Percentiles rank a stretch among this genome's conserved stretches.
These are phyloP conservation scores for Phytophthora pisi DNA, from an alignment of 352 stramenopile genomes.

Conservation along the genomic window DNA sequence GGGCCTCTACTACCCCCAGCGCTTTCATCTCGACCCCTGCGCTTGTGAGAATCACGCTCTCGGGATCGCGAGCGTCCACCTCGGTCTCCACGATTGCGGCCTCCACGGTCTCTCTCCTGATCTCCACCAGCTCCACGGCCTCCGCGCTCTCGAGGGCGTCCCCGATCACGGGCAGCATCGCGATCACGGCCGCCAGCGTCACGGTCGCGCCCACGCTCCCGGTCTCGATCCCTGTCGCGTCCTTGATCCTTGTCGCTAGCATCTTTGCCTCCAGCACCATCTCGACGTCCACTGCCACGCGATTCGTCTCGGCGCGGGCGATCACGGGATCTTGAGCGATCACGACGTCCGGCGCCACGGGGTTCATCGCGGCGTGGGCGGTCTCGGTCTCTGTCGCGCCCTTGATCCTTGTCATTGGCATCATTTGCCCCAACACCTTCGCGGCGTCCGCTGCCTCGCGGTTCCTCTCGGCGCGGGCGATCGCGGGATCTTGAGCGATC, in stretches of 20 bases:
- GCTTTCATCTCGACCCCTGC: conserved; percentile 61
- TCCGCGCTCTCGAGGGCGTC: conserved; percentile 44
- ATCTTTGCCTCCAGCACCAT: conserved; percentile 12
- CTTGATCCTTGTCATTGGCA: conserved; percentile 29
- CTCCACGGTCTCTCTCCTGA: conserved; percentile 36
- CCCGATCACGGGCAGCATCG: conserved; percentile 6
- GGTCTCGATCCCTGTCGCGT: conserved; percentile 2
- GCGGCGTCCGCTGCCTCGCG: conserved; percentile 26
- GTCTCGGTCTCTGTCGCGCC: conserved; percentile 23
- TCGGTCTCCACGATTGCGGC: conserved; percentile 39
- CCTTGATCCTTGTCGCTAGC: conserved; percentile 9
- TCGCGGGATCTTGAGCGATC: conserved; percentile 67
- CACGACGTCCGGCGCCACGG: too few species aligned
- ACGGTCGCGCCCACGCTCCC: background rate
- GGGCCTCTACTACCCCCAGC: conserved; percentile 32
- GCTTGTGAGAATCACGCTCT: conserved; percentile 73
- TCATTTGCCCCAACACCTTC: conserved; percentile 29
- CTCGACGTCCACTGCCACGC: conserved; percentile 8
- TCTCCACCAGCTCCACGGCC: conserved; percentile 32
- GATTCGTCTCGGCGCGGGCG: conserved; percentile 20
- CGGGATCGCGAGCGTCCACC: conserved; percentile 51
- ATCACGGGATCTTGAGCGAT: conserved; percentile 30
- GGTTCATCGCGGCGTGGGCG: background rate
- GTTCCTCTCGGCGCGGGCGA: conserved; percentile 39
- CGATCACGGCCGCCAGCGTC: background rate